These are phyloP conservation scores for Eleusine indica DNA, from an alignment of 176 grass and related monocot species.

Conservation along the genomic window DNA sequence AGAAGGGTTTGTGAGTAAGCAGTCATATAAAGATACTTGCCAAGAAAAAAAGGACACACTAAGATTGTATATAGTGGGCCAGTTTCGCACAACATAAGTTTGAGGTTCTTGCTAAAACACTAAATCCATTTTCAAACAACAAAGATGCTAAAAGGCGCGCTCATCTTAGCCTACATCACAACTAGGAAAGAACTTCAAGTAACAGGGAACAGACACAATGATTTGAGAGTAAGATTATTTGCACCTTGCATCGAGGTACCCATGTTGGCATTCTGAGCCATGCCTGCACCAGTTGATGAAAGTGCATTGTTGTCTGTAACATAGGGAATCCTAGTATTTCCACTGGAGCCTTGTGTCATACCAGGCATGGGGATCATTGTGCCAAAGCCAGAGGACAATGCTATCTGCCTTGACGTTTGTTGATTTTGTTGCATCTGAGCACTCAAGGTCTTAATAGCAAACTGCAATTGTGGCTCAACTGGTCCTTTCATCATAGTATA, in stretches of 20 bases:
- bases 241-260: conserved; percentile 54
- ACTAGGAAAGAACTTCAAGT: conserved; percentile 25
- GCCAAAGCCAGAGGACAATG: conserved; percentile 66
- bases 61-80: not conserved
- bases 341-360: conserved; percentile 61
- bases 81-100: conserved; percentile 21
- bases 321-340: conserved; percentile 58
- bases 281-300: conserved; percentile 51
- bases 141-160: conserved; percentile 10
- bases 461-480: conserved; percentile 60
- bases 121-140: conserved; percentile 26
- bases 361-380: conserved; percentile 97
- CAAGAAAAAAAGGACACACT: not conserved
- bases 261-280: conserved; percentile 65
- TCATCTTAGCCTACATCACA: conserved; percentile 16
- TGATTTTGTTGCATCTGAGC: conserved; percentile 54
- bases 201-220: conserved; percentile 5
- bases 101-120: conserved; percentile 35
- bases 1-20: conserved; percentile 39
- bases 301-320: conserved; percentile 59
- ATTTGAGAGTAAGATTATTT: conserved; percentile 34
- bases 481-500: conserved; percentile 59
- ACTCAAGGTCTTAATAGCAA: conserved; percentile 57
- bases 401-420: conserved; percentile 53
- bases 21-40: conserved; percentile 1